These are phyloP conservation scores for Elsinoe arachidis DNA, from an alignment of 2,329 filamentous ascomycete genomes.

Conservation along the genomic window DNA sequence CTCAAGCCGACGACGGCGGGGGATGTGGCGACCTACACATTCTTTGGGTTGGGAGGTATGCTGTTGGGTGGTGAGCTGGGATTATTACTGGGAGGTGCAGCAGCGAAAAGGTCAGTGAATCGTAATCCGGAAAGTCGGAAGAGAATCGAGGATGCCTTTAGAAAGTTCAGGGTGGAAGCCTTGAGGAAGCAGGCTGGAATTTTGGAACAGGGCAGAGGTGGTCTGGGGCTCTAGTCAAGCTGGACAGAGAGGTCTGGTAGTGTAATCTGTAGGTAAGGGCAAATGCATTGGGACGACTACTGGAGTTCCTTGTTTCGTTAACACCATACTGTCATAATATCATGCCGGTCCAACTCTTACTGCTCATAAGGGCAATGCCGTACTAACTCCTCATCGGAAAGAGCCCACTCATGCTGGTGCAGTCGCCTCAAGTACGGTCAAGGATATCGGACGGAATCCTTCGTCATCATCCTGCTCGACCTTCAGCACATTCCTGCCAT, in stretches of 20 bases:
- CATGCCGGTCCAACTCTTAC: not conserved
- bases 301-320: not conserved
- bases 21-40: constrained; percentile 54
- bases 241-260: not conserved
- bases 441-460: constrained; percentile 29
- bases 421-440: constrained; percentile 14
- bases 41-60: constrained; percentile 53
- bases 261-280: not conserved
- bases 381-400: not conserved
- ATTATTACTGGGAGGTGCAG: constrained; percentile 47
- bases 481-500: constrained; percentile 37
- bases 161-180: constrained; percentile 54
- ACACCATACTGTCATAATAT: not conserved
- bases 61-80: constrained; percentile 58
- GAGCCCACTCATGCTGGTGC: not conserved
- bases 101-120: constrained; percentile 46
- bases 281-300: not conserved
- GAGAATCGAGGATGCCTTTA: constrained; percentile 56
- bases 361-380: too few relatives aligned
- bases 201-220: constrained; percentile 37
- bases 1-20: constrained; percentile 50
- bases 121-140: constrained; percentile 45
- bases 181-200: constrained; percentile 50
- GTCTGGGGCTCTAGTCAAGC: constrained; percentile 6
- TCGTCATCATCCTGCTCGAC: constrained; percentile 51